Evolutionary conservation across 129 eudicot genomes (phyloP), one percentile per base, ranked within the genome.

Genomic region (Flaveria ramosissima): DNA sequence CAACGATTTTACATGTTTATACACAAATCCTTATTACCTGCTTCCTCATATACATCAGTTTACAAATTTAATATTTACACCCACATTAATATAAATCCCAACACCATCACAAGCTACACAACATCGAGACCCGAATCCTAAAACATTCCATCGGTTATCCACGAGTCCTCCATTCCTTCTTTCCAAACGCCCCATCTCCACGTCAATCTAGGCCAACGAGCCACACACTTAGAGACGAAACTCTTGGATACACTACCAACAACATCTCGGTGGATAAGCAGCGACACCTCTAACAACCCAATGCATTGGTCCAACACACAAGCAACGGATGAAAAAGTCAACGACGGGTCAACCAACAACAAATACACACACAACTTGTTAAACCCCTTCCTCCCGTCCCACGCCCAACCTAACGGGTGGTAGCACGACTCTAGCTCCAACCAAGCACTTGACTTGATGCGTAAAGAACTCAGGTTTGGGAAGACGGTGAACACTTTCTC

Each of bases 111-210:
- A 61, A 26, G 19, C 42, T 13, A n/a, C n/a, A n/a, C n/a, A n/a
- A n/a, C n/a, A n/a, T 24, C 23, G 19, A 69, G 20, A 50, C 26
- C 61, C 21, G 69, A 27, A 32, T 63, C 51, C 50, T 66, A 66
- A 41, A 66, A 66, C 26, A 8, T 20, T 9, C 71, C 71, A 63
- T 63, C 13, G 69, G 84, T 71, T 27, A 82, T 61, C 88, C 87
- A 86, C 32, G 79, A 74, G 78, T 89, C 95, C 62, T 77, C 69
- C 32, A 72, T 82, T 68, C 91, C 91, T 75, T 84, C 91, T 68
- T 80, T 84, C 89, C 89, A 86, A 83, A 85, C 61, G 16, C 95
- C 91, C 95, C 95, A 84, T 66, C 80, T 83, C 95, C 88, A 86
- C 74, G 81, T 78, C 70, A 86, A 80, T 17, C 79, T 72, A 14